Evolutionary conservation across 257 asterid genomes (phyloP).

Genomic region (Penstemon davidsonii): DNA sequence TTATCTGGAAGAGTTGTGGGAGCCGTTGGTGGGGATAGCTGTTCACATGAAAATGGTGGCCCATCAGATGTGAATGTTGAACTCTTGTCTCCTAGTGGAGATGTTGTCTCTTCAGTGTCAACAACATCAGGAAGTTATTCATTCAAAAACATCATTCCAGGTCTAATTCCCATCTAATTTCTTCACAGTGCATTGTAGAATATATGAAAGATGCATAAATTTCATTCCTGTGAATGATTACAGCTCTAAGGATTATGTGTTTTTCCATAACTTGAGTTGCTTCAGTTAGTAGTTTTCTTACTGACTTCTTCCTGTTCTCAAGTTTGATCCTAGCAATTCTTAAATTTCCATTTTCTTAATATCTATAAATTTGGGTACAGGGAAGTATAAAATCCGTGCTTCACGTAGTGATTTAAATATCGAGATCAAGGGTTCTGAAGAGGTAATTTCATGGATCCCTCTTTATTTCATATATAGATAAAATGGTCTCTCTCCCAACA

Average conservation of each 20-base stretch:
- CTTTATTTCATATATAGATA: not conserved
- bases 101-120: conserved; percentile 67
- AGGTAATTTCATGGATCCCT: conserved; percentile 46
- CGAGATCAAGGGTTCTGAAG: conserved; percentile 74
- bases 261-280: conserved; percentile 6
- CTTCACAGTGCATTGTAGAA: conserved; percentile 24
- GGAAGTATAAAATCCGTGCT: conserved; percentile 75
- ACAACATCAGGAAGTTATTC: conserved; percentile 81
- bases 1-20: conserved; percentile 78
- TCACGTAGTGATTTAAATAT: conserved; percentile 69
- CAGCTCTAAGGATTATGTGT: conserved; percentile 13
- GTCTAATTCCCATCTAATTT: conserved; percentile 39
- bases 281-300: conserved; percentile 2
- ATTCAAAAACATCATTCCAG: conserved; percentile 75
- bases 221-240: conserved; percentile 17
- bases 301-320: conserved; percentile 9
- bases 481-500: conserved; percentile 11
- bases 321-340: conserved; percentile 21
- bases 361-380: conserved; percentile 42
- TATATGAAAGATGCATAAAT: conserved; percentile 11
- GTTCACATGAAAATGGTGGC: conserved; percentile 64
- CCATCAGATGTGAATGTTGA: conserved; percentile 80
- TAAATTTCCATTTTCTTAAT: conserved; percentile 16
- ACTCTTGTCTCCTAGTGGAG: conserved; percentile 68
- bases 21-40: conserved; percentile 81